Evolutionary conservation across 495 filamentous ascomycete genomes (phyloP).

Genomic region (Cercophora samala): DNA sequence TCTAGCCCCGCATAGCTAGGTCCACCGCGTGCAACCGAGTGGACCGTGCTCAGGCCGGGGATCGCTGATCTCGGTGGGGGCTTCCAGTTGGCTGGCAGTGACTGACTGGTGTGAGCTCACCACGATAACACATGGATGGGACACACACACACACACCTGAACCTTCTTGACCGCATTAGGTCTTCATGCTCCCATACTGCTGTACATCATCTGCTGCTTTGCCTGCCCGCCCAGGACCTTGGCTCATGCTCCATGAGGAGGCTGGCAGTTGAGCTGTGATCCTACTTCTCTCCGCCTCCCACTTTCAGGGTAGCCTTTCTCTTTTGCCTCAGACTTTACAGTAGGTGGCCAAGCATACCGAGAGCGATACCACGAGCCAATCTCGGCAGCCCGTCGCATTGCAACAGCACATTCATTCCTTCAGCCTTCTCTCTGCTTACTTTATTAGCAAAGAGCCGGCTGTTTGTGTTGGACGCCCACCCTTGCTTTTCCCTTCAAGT

Average conservation of each 20-base stretch:
- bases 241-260: not conserved
- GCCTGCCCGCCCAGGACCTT: not conserved
- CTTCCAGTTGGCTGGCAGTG: not conserved
- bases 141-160: not conserved
- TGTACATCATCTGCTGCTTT: too few species aligned
- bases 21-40: not conserved
- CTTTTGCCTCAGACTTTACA: not conserved
- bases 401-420: not conserved
- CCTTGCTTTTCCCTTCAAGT: not conserved
- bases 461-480: not conserved
- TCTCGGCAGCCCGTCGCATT: not conserved
- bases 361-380: conserved; percentile 2
- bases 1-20: conserved; percentile 9
- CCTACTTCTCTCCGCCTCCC: not conserved
- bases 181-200: not conserved
- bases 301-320: not conserved
- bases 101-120: not conserved
- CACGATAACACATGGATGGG: not conserved
- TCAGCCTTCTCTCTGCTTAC: not conserved
- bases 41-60: not conserved
- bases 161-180: not conserved
- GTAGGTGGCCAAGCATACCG: too few species aligned
- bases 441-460: not conserved
- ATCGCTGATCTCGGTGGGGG: not conserved
- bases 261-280: not conserved